Evolutionary conservation across 164 flowering plant genomes (phyloP), one percentile per base, ranked within the genome.

Genomic region (Vitis labrusca): DNA sequence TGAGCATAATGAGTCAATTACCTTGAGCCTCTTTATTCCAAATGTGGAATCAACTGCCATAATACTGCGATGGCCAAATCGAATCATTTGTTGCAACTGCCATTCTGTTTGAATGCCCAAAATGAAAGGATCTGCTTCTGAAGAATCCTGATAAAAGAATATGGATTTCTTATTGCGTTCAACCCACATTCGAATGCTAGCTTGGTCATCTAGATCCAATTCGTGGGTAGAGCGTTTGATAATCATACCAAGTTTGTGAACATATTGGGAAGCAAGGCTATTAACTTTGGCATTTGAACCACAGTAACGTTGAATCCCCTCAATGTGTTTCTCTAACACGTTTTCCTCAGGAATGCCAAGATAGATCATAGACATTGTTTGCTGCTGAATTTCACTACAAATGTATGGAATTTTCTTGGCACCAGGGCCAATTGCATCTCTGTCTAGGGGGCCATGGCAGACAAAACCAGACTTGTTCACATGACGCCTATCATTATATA

Each of bases 401-500:
- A 93, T 81, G 69, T 95, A 93, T 5, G 97, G 97, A 63, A 93
- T 72, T 59, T 84, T 90, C 76, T 89, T 89, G 54, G 99, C 99
- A 62, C 98, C 92, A 60, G 99, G 97, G 56, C 99, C 97, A 71
- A 95, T 91, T 49, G 99, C 99, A 85, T 95, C 97, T 78, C 89
- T 78, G 64, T 95, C 99, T 64, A 91, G 91, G 8, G 98, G 97
- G 17, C 99, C 99, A 82, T 95, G 99, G 80, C 98, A 95, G 59
- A 91, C 81, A 83, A 82, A 84, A 54, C 99, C 99, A 70, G 92
- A 81, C 74, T 88, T 89, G 79, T 91, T 95, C 62, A 95, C 88
- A 77, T 95, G 99, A 12, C 96, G 89, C 71, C 97, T 86, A 16
- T 91, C 90, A 71, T 89, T 90, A 66, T 91, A 93, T 67, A 90